phyloP scores from a whole-genome alignment of 176 grass and related monocot species.

The Lolium multiflorum region DNA sequence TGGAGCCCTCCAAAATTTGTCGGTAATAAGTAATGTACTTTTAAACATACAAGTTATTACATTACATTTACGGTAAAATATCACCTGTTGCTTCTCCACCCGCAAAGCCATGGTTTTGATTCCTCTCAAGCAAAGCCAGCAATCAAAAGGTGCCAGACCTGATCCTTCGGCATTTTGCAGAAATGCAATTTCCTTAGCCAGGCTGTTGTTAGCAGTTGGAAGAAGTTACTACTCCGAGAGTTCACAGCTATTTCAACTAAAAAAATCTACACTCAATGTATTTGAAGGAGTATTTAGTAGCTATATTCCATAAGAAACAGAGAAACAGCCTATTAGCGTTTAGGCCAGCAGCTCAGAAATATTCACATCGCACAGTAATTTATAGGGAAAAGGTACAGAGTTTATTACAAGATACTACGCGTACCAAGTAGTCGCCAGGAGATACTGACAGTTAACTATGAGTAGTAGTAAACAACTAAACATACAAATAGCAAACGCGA shows the following conservation, averaged over 20 bases:
- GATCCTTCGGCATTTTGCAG: constrained; percentile 96
- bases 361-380: background rate
- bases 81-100: constrained; percentile 91
- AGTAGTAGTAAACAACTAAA: background rate
- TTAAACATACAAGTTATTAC: background rate
- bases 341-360: background rate
- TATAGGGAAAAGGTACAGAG: background rate
- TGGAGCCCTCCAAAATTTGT: background rate
- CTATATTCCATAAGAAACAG: background rate
- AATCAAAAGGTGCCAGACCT: constrained; percentile 91
- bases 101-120: constrained; percentile 97
- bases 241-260: background rate
- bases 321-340: background rate
- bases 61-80: background rate
- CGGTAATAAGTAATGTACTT: too few relatives aligned
- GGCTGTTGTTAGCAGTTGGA: constrained; percentile 57
- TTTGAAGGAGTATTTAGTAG: background rate
- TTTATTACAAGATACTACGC: background rate
- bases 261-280: background rate
- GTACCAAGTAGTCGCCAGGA: background rate
- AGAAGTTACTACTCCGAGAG: constrained; percentile 13
- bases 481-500: background rate
- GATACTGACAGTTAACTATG: background rate
- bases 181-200: constrained; percentile 92
- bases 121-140: constrained; percentile 87